phyloP scores from a whole-genome alignment of 1,139 yeast species.

The Suhomyces bokatorum region DNA sequence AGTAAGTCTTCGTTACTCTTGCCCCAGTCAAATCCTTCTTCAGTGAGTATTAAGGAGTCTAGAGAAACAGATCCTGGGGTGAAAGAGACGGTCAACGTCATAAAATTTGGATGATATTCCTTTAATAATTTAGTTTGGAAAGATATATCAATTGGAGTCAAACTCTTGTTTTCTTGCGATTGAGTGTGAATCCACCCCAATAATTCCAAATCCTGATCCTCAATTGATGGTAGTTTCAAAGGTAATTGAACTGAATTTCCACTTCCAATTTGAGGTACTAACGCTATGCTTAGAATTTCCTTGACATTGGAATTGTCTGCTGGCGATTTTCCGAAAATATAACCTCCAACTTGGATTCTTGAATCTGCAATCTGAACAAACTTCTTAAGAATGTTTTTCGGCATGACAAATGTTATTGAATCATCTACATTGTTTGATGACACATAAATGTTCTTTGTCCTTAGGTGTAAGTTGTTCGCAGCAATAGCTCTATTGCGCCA shows the following conservation, averaged over 20 bases:
- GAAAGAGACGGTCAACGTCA: constrained; percentile 67
- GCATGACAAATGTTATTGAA: constrained; percentile 69
- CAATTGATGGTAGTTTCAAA: constrained; percentile 42
- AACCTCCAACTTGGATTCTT: constrained; percentile 81
- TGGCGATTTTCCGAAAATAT: constrained; percentile 75
- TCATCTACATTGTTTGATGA: constrained; percentile 49
- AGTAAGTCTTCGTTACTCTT: constrained; percentile 55
- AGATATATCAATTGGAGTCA: constrained; percentile 73
- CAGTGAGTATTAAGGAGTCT: constrained; percentile 60
- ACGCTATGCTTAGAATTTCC: constrained; percentile 72
- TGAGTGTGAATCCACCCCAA: constrained; percentile 87
- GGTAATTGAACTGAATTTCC: constrained; percentile 67
- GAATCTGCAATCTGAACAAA: constrained; percentile 81
- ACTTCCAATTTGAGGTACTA: constrained; percentile 89
- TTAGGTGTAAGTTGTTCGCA: constrained; percentile 66
- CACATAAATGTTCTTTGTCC: constrained; percentile 77
- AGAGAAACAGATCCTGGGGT: constrained; percentile 85
- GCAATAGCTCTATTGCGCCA: constrained; percentile 92
- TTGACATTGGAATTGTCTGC: constrained; percentile 68
- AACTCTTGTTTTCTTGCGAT: constrained; percentile 55
- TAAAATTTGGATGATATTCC: constrained; percentile 38
- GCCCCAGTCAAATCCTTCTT: constrained; percentile 83
- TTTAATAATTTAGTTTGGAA: constrained; percentile 53
- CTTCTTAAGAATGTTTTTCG: constrained; percentile 75
- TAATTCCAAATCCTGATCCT: constrained; percentile 51